phyloP scores from a whole-genome alignment of 2,329 filamentous ascomycete species.

The Microdochium paspali region DNA sequence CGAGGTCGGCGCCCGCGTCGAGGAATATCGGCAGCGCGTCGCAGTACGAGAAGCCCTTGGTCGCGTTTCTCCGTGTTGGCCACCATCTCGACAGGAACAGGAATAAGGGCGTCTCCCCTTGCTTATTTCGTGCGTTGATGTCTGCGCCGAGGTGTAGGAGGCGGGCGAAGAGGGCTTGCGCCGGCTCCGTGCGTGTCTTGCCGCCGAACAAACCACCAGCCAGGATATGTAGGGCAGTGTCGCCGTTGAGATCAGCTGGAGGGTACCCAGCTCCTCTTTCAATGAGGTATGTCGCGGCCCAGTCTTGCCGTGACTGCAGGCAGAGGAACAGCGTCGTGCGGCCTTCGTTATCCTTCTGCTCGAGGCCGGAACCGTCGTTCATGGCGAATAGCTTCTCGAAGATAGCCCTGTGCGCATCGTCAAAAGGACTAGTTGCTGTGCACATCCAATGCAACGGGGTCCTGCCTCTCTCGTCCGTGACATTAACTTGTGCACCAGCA shows the following conservation, averaged over 20 bases:
- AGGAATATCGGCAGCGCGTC: background rate
- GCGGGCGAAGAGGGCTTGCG: background rate
- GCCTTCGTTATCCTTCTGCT: background rate
- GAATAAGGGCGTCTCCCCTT: background rate
- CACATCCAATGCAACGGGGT: background rate
- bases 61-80: background rate
- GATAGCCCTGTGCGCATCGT: background rate
- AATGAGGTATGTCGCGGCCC: background rate
- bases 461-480: background rate
- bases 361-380: background rate
- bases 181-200: background rate
- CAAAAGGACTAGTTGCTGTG: background rate
- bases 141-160: background rate
- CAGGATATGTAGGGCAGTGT: background rate
- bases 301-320: background rate
- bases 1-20: background rate
- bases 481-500: background rate
- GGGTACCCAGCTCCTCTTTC: background rate
- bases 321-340: background rate
- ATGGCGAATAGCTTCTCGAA: background rate
- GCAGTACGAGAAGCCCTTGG: background rate
- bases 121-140: background rate
- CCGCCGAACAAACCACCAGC: background rate
- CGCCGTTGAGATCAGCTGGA: background rate
- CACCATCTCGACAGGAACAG: background rate